Conservation (phyloP, 2,329 filamentous ascomycete species). For the Rhinocladiella similis region DNA sequence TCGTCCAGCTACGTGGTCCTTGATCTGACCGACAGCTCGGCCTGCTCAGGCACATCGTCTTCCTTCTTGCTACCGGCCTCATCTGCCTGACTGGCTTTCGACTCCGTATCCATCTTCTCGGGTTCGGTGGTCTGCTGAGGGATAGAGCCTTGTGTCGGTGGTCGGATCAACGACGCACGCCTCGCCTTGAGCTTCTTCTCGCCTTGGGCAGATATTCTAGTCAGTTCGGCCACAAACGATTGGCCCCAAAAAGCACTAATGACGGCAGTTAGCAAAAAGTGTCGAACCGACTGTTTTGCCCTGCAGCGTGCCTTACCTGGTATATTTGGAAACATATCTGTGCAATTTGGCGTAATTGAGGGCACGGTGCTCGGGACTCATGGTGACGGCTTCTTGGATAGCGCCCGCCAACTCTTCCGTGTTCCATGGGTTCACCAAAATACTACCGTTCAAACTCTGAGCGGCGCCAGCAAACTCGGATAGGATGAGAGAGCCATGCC, state of each 20-base stretch:
- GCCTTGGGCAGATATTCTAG: conserved; percentile 55
- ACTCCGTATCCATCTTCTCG: not conserved
- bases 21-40: not conserved
- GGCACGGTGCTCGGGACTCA: conserved; percentile 83
- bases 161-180: conserved; percentile 21
- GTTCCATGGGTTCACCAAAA: conserved; percentile 98
- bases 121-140: conserved; percentile 8
- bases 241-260: conserved; percentile 87
- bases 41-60: not conserved
- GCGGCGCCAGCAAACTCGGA: conserved; percentile 96
- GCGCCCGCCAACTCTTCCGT: conserved; percentile 91
- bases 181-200: conserved; percentile 51
- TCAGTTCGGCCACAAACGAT: conserved; percentile 84
- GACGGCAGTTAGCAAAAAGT: conserved; percentile 25
- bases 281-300: not conserved
- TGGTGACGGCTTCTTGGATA: conserved; percentile 94
- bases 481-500: conserved; percentile 90
- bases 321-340: conserved; percentile 96
- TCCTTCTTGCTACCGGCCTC: not conserved
- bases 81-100: not conserved
- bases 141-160: not conserved
- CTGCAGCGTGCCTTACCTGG: conserved; percentile 55
- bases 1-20: too few relatives aligned
- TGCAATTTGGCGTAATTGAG: conserved; percentile 89
- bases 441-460: conserved; percentile 86